These are phyloP conservation scores for Conringia planisiliqua DNA, from an alignment of 345 rosid genomes.

Conservation along the genomic window DNA sequence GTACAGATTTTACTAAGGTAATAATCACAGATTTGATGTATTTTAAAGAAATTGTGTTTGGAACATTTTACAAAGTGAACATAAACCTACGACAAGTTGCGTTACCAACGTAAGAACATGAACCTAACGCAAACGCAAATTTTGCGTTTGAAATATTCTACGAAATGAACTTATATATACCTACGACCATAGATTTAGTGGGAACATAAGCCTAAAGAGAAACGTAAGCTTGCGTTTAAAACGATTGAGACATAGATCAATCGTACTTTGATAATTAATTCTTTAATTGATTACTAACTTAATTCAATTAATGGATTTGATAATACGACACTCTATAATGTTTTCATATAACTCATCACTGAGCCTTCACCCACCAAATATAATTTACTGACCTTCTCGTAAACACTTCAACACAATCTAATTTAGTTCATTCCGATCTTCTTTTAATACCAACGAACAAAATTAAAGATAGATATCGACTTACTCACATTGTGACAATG, in stretches of 20 bases:
- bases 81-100: not conserved
- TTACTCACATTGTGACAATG: not conserved
- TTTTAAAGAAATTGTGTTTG: not conserved
- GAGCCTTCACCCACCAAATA: not conserved
- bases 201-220: not conserved
- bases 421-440: too few species aligned
- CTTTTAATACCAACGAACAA: too few species aligned
- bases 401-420: not conserved
- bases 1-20: not conserved
- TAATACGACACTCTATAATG: not conserved
- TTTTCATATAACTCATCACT: too few species aligned
- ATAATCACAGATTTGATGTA: not conserved
- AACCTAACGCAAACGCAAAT: not conserved
- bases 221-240: not conserved
- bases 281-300: not conserved
- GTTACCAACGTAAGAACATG: not conserved
- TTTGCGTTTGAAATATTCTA: not conserved
- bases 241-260: not conserved
- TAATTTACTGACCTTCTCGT: not conserved
- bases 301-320: not conserved
- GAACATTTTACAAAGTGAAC: too few species aligned
- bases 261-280: not conserved
- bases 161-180: not conserved
- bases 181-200: not conserved
- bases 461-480: not conserved